These are phyloP conservation scores for Eimeria acervulina DNA, from an alignment of 169 alveolate species.

Conservation along the genomic window DNA sequence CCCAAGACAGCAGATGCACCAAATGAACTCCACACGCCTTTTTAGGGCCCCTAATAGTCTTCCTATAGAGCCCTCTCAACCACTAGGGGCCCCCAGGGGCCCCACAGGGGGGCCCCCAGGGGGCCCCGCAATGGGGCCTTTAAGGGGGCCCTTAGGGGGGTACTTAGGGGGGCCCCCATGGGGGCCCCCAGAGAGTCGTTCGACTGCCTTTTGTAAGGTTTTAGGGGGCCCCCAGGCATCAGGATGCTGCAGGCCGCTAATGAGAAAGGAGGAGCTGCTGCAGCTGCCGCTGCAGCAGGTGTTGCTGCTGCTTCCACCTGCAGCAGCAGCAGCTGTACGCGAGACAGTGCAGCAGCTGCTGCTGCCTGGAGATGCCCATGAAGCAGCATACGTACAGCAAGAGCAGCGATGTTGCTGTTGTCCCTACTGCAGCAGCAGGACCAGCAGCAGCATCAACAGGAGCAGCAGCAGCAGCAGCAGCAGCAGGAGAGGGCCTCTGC, in stretches of 20 bases:
- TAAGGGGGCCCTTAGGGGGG: neutral
- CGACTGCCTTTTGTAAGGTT: neutral
- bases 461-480: slow-evolving; percentile 32
- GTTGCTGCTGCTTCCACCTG: slow-evolving; percentile 1
- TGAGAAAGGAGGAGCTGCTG: slow-evolving; percentile 44
- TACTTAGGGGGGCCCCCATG: neutral
- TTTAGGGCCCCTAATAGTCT: neutral
- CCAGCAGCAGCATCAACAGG: neutral
- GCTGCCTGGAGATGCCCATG: neutral
- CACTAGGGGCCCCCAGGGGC: neutral
- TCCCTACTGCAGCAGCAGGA: neutral
- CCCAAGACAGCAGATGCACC: neutral
- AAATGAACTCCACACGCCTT: neutral
- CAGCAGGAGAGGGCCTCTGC: slow-evolving; percentile 19
- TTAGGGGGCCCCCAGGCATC: neutral
- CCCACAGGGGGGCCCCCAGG: neutral
- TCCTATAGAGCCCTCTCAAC: neutral
- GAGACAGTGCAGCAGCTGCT: neutral
- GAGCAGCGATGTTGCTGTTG: neutral
- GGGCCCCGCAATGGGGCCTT: neutral
- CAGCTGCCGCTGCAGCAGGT: neutral
- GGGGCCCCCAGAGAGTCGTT: neutral
- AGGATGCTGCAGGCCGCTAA: neutral
- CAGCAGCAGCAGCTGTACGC: slow-evolving; percentile 24
- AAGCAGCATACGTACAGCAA: neutral